A percentile compares a stretch with the other conserved stretches of the same genome.
Evolutionary conservation across 2,329 filamentous ascomycete species (phyloP).

Genomic region (Aphanocladium album): DNA sequence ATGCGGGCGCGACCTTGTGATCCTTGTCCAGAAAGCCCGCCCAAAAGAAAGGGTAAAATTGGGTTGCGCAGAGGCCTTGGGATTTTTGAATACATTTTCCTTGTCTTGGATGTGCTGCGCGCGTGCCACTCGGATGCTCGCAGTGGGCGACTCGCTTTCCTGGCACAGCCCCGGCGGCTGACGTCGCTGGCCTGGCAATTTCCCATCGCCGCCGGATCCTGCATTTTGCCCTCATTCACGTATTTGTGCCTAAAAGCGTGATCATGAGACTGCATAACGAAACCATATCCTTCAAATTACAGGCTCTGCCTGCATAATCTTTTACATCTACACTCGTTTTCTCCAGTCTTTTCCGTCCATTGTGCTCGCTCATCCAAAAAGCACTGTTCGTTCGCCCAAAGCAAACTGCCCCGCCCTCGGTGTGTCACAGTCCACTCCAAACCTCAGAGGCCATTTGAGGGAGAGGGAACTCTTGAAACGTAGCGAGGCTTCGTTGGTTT

Average conservation of each 20-base stretch:
- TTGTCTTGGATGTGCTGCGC: not conserved
- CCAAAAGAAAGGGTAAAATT: not conserved
- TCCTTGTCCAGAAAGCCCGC: not conserved
- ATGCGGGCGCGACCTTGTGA: not conserved
- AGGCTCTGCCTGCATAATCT: not conserved
- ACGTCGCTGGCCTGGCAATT: constrained; percentile 9
- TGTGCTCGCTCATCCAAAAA: not conserved
- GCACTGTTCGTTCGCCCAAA: not conserved
- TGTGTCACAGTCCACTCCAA: not conserved
- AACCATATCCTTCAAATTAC: not conserved
- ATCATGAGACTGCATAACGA: not conserved
- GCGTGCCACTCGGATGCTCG: not conserved
- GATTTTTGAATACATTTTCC: not conserved
- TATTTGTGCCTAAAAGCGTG: not conserved
- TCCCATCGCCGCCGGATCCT: not conserved
- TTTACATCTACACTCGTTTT: not conserved
- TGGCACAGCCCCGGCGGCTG: constrained; percentile 12
- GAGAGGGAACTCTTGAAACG: not conserved
- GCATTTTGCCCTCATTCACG: not conserved
- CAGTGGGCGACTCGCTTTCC: not conserved
- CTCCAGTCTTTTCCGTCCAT: not conserved
- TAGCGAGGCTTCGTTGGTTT: not conserved
- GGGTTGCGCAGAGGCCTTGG: not conserved
- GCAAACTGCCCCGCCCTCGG: not conserved
- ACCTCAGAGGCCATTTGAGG: not conserved